These are phyloP conservation scores for Dioszegia aurantiaca DNA, from an alignment of 768 basidiomycete species.

Conservation along the genomic window DNA sequence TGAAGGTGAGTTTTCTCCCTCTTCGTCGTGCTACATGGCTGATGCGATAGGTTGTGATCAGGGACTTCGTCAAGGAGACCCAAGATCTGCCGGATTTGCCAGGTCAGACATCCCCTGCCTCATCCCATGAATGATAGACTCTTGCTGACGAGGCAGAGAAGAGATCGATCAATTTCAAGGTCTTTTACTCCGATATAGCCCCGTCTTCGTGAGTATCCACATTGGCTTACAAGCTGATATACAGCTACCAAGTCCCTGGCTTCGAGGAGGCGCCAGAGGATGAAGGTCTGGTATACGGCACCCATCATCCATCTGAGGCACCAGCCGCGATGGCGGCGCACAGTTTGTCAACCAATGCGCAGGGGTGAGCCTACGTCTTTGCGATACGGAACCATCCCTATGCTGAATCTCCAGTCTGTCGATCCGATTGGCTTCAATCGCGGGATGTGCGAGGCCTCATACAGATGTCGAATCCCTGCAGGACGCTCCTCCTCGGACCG, in stretches of 20 bases:
- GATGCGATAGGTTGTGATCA: background rate
- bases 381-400: background rate
- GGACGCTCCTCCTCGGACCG: background rate
- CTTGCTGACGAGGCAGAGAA: constrained; percentile 1
- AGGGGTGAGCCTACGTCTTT: constrained; percentile 18
- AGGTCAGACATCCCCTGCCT: background rate
- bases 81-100: constrained; percentile 22
- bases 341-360: constrained; percentile 13
- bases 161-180: constrained; percentile 21
- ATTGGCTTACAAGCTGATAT: background rate
- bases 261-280: constrained; percentile 9
- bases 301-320: background rate
- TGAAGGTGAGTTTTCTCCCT: constrained; percentile 5
- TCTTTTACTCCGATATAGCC: constrained; percentile 18
- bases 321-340: background rate
- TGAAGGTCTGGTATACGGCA: constrained; percentile 10
- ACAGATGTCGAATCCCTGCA: constrained; percentile 2
- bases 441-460: background rate
- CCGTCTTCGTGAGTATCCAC: constrained; percentile 20
- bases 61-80: background rate
- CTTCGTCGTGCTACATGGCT: background rate
- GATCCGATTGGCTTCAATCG: background rate
- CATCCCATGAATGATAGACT: too few relatives aligned
- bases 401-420: background rate
- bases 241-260: constrained; percentile 17